These are phyloP conservation scores for Melastoma candidum DNA, from an alignment of 441 rosid species.

Conservation along the genomic window DNA sequence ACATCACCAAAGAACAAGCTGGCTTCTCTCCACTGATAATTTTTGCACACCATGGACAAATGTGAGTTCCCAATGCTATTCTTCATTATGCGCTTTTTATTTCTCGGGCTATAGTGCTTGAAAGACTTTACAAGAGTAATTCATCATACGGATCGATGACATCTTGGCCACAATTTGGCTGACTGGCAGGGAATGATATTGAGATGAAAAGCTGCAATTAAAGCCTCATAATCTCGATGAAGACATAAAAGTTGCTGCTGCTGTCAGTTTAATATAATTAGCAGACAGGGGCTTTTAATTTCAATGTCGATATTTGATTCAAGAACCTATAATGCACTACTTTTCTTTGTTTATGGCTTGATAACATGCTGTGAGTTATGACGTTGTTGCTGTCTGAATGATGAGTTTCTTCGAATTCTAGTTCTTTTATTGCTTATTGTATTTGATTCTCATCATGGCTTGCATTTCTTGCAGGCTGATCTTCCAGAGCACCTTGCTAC, in stretches of 20 bases:
- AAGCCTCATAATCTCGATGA: too few species aligned
- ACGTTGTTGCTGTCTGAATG: background rate
- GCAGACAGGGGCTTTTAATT: too few species aligned
- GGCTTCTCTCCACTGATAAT: conserved; percentile 76
- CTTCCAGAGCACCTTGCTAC: conserved; percentile 73
- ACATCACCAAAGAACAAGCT: conserved; percentile 34
- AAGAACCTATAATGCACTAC: too few species aligned
- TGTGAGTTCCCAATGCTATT: conserved; percentile 34
- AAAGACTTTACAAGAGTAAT: background rate
- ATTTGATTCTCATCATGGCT: conserved; percentile 18
- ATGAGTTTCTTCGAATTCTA: background rate
- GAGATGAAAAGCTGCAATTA: too few species aligned
- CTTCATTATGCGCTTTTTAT: background rate
- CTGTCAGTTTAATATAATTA: too few species aligned
- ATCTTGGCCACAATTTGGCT: too few species aligned
- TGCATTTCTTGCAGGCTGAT: conserved; percentile 51
- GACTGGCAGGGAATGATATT: too few species aligned
- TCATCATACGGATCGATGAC: background rate
- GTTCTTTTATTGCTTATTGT: background rate
- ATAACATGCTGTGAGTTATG: too few species aligned
- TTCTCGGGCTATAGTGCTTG: background rate
- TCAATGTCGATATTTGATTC: too few species aligned
- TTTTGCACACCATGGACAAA: conserved; percentile 66
- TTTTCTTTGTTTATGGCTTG: too few species aligned
- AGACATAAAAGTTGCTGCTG: too few species aligned